Percentiles rank a stretch among this genome's conserved stretches.
Conservation (phyloP, 2,329 filamentous ascomycete species). For the Curvularia verruculosa region DNA sequence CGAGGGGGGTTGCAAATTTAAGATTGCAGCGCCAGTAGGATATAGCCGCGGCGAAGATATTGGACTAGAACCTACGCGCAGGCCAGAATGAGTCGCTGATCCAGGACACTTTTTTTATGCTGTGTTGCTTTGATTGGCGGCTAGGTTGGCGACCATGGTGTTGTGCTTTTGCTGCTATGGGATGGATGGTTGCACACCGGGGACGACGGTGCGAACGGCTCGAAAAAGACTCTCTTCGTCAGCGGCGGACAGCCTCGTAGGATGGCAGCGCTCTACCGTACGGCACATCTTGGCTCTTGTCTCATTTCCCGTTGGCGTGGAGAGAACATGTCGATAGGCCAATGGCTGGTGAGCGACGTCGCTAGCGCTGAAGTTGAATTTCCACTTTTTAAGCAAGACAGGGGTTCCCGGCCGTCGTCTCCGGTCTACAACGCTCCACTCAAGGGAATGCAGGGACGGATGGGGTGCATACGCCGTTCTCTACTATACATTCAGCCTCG, state of each 20-base stretch:
- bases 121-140: slow-evolving; percentile 6
- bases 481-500: slow-evolving; percentile 20
- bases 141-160: slow-evolving; percentile 8
- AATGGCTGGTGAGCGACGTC: slow-evolving; percentile 25
- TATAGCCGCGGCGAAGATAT: slow-evolving; percentile 11
- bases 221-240: not conserved
- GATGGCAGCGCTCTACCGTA: slow-evolving; percentile 2
- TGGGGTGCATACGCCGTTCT: slow-evolving; percentile 16
- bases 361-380: slow-evolving; percentile 30
- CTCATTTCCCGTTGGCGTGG: slow-evolving; percentile 32
- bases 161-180: slow-evolving; percentile 10
- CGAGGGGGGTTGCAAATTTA: slow-evolving; percentile 9
- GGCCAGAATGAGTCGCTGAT: slow-evolving; percentile 19
- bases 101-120: slow-evolving; percentile 3
- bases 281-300: slow-evolving; percentile 17
- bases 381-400: slow-evolving; percentile 44
- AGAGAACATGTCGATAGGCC: slow-evolving; percentile 29
- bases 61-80: slow-evolving; percentile 15
- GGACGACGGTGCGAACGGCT: not conserved
- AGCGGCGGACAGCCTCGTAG: slow-evolving; percentile 8
- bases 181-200: not conserved
- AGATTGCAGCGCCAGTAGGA: slow-evolving; percentile 21
- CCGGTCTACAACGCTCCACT: slow-evolving; percentile 15
- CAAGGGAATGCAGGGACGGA: slow-evolving; percentile 14
- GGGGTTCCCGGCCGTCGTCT: slow-evolving; percentile 23